Percentiles rank a stretch among this genome's conserved stretches.
These are phyloP conservation scores for Suhomyces bribrorum DNA, from an alignment of 1,139 yeast species.

Conservation along the genomic window DNA sequence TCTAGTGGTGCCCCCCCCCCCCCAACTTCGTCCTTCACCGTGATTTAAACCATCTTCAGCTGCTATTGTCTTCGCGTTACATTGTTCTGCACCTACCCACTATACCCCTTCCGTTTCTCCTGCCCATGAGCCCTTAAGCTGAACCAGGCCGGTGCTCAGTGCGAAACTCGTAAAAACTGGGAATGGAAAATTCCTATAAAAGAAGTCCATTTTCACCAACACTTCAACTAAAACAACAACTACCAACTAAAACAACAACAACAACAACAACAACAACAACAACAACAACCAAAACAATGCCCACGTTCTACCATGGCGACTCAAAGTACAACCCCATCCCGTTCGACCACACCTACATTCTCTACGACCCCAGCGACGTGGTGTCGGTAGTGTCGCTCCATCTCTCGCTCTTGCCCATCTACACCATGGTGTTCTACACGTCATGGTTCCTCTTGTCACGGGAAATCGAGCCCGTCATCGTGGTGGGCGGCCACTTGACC, in stretches of 20 bases:
- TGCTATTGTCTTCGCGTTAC: neutral
- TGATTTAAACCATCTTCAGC: no score
- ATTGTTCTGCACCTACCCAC: neutral
- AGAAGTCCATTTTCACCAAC: no score
- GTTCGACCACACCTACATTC: constrained; percentile 72
- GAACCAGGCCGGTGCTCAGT: no score
- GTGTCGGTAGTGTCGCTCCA: constrained; percentile 67
- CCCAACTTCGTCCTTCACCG: no score
- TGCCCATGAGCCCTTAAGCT: neutral
- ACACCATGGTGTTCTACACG: constrained; percentile 74
- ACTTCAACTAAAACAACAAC: no score
- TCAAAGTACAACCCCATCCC: constrained; percentile 45
- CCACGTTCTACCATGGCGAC: constrained; percentile 22
- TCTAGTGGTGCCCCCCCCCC: no score
- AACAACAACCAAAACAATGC: constrained; percentile 17
- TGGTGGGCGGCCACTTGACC: constrained; percentile 82
- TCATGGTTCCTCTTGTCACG: constrained; percentile 82
- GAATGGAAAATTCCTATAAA: no score
- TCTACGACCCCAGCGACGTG: constrained; percentile 69
- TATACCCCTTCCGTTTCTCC: neutral
- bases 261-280: no score
- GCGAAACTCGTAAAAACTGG: neutral
- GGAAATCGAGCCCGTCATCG: constrained; percentile 80
- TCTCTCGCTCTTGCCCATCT: constrained; percentile 80
- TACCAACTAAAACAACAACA: no score